Percentiles rank a stretch among this genome's conserved stretches.
Evolutionary conservation across 441 rosid genomes (phyloP).

Genomic region (Arabidopsis hybrid): DNA sequence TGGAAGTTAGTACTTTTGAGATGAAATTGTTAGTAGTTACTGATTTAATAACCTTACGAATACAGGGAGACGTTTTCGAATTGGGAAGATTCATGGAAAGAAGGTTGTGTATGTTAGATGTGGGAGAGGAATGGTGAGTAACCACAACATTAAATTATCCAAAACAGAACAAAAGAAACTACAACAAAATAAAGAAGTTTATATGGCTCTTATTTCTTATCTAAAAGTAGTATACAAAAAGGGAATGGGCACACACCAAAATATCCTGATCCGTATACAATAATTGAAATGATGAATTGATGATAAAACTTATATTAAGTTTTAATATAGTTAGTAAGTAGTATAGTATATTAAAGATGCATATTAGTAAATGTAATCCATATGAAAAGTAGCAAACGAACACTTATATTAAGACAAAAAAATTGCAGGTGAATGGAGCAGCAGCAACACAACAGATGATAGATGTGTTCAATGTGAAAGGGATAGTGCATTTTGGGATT

Average conservation of each 20-base stretch:
- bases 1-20: background rate
- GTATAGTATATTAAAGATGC: too few relatives aligned
- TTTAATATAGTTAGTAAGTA: too few relatives aligned
- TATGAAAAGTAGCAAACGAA: too few relatives aligned
- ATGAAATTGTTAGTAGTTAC: background rate
- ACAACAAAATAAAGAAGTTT: background rate
- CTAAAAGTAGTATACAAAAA: background rate
- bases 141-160: background rate
- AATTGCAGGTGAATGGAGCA: conserved; percentile 56
- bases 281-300: background rate
- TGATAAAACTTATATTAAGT: background rate
- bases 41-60: conserved; percentile 1
- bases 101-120: conserved; percentile 54
- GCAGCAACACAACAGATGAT: conserved; percentile 62
- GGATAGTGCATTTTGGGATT: conserved; percentile 64
- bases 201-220: background rate
- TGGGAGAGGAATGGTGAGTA: conserved; percentile 53
- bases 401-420: background rate
- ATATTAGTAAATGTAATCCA: too few relatives aligned
- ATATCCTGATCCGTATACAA: too few relatives aligned
- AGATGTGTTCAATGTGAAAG: conserved; percentile 50
- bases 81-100: conserved; percentile 48
- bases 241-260: too few relatives aligned
- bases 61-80: conserved; percentile 51
- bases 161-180: background rate